These are phyloP conservation scores for Chrysosporium keratinophilum DNA, from an alignment of 2,329 filamentous ascomycete species.

Conservation along the genomic window DNA sequence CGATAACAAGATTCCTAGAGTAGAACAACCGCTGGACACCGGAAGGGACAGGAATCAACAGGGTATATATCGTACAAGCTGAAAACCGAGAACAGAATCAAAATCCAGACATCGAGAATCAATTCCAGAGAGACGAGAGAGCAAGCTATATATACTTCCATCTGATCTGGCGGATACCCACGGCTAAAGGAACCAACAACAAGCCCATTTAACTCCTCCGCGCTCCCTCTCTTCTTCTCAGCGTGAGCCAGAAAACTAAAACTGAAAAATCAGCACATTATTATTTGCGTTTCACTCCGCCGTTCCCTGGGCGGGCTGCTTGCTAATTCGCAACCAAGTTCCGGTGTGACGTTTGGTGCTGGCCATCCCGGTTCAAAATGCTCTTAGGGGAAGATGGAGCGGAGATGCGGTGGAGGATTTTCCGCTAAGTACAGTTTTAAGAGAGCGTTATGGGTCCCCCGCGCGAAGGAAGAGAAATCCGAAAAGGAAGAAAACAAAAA, in stretches of 20 bases:
- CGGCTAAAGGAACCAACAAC: background rate
- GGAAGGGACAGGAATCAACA: background rate
- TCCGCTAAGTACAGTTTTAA: constrained; percentile 43
- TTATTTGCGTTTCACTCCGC: background rate
- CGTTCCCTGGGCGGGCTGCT: too few relatives aligned
- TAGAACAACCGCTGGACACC: background rate
- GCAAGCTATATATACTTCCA: too few relatives aligned
- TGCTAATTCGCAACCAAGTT: background rate
- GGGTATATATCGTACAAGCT: too few relatives aligned
- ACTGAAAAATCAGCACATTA: background rate
- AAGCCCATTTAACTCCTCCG: too few relatives aligned
- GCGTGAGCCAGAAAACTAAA: too few relatives aligned
- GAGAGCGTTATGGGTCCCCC: constrained; percentile 22
- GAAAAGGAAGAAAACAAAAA: too few relatives aligned
- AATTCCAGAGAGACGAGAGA: background rate
- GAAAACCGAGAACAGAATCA: too few relatives aligned
- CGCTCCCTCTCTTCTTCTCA: too few relatives aligned
- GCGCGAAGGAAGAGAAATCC: background rate
- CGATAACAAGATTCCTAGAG: background rate
- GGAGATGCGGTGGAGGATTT: constrained; percentile 16
- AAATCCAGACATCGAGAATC: background rate
- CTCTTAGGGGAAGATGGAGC: constrained; percentile 35
- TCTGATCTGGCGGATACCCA: constrained; percentile 4
- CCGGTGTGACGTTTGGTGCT: constrained; percentile 9
- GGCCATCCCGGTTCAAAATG: constrained; percentile 34